Evolutionary conservation across 768 basidiomycete species (phyloP), one percentile per base, ranked within the genome.

Genomic region (Piloderma croceum): DNA sequence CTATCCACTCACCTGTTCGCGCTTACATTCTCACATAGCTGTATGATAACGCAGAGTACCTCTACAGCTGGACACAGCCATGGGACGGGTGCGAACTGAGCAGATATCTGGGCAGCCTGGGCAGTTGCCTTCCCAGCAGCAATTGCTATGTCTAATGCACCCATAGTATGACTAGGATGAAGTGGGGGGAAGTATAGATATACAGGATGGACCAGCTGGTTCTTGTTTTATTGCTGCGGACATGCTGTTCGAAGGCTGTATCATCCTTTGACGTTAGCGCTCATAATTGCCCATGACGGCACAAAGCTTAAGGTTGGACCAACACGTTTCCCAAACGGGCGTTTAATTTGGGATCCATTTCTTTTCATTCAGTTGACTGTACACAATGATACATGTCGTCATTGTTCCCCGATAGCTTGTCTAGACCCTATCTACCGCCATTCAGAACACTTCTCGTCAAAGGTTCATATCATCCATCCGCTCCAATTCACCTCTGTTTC

Each of bases 401-500:
- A 24, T 42, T 77, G 12, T 73, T 73, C 32, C 64, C 73, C 24
- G n/a, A n/a, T n/a, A n/a, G n/a, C n/a, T n/a, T 53, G 6, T 57
- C 66, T 35, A 64, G 63, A 3, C 71, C 74, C 13, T 34, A 52
- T 6, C 58, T 84, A n/a, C 83, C 84, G 4, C 49, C 48, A 2
- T 84, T 77, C 60, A 61, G 57, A 13, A 70, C 76, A 4, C 56
- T 88, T n/a, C 63, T 89, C 10, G 60, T 89, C 23, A 67, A 73
- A 19, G 87, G 87, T 1, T 43, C 64, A 0, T 83, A 78, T 53
- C 79, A 76, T 37, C 59, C 81, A 15, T 81, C 87, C 3, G 80
- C 83, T 5, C 83, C 83, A 3, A 63, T 90, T 35, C 78, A 84
- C 46, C 65, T 88, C 24, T 70, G 74, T 27, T 57, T 84, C 21